phyloP scores from a whole-genome alignment of 441 rosid genomes.

The Arabidopsis lyrata region DNA sequence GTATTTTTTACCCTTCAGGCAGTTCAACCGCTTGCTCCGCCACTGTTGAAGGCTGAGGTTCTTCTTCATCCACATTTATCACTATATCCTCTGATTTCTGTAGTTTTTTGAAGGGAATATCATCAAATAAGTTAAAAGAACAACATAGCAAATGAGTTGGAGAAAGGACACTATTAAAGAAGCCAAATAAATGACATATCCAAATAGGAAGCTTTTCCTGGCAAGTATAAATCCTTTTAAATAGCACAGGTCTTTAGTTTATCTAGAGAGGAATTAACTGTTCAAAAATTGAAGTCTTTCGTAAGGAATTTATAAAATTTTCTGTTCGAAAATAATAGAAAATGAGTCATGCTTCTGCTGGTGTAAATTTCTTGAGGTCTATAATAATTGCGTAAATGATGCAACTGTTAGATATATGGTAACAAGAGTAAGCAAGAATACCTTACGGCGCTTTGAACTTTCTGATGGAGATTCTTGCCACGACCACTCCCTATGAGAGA shows the following conservation, averaged over 20 bases:
- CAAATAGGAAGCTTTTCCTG: constrained; percentile 12
- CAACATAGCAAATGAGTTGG: background rate
- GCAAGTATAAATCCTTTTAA: background rate
- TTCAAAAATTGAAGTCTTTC: background rate
- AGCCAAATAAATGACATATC: constrained; percentile 14
- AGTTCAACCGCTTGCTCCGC: constrained; percentile 49
- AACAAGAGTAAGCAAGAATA: constrained; percentile 27
- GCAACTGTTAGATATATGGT: background rate
- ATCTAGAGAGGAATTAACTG: constrained; percentile 6
- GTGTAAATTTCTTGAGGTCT: constrained; percentile 11
- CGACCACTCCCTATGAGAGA: constrained; percentile 53
- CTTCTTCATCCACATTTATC: constrained; percentile 83
- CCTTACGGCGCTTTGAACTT: constrained; percentile 55
- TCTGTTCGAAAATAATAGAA: background rate
- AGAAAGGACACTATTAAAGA: background rate
- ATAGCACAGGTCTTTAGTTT: background rate
- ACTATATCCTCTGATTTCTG: constrained; percentile 43
- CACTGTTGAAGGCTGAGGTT: constrained; percentile 49
- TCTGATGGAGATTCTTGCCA: constrained; percentile 45
- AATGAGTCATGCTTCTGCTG: background rate
- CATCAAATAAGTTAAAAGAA: constrained; percentile 17
- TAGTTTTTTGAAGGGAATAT: constrained; percentile 3
- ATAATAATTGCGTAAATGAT: background rate
- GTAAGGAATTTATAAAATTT: background rate
- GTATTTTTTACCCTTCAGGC: constrained; percentile 60